phyloP scores from a whole-genome alignment of 257 asterid species.

The Capsicum chinense region DNA sequence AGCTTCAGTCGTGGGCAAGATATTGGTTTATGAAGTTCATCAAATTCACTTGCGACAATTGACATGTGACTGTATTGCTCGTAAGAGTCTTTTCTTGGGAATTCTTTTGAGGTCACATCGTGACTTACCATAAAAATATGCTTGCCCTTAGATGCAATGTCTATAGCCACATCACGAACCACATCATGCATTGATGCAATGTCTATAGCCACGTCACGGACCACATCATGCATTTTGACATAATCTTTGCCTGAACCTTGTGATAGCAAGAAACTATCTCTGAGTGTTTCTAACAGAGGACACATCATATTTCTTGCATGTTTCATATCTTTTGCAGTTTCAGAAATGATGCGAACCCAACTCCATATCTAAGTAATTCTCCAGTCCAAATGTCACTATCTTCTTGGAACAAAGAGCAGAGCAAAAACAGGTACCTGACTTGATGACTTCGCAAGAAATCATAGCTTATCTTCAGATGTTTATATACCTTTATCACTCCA shows the following conservation, averaged over 20 bases:
- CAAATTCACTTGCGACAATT: not conserved
- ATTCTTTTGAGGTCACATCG: constrained; percentile 19
- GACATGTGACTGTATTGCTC: constrained; percentile 25
- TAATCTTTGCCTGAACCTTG: not conserved
- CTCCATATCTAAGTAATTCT: constrained; percentile 19
- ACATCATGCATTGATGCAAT: not conserved
- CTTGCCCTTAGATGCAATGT: constrained; percentile 26
- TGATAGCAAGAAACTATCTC: constrained; percentile 4
- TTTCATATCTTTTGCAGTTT: not conserved
- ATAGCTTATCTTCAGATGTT: constrained; percentile 30
- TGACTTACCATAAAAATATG: constrained; percentile 10
- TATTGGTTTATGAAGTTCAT: not conserved
- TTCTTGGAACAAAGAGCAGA: constrained; percentile 30
- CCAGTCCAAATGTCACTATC: constrained; percentile 11
- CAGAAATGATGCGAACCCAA: constrained; percentile 14
- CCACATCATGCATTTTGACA: constrained; percentile 30
- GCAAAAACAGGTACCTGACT: constrained; percentile 27
- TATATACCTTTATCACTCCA: constrained; percentile 23
- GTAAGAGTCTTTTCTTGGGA: not conserved
- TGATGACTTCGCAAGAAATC: constrained; percentile 16
- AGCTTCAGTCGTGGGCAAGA: not conserved
- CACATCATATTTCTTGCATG: constrained; percentile 23
- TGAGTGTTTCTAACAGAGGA: constrained; percentile 6
- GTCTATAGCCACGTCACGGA: no score
- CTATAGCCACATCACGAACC: constrained; percentile 24